Base-by-base conservation (phyloP, 2,329 filamentous ascomycete species). In the Fusarium verticillioides region DNA sequence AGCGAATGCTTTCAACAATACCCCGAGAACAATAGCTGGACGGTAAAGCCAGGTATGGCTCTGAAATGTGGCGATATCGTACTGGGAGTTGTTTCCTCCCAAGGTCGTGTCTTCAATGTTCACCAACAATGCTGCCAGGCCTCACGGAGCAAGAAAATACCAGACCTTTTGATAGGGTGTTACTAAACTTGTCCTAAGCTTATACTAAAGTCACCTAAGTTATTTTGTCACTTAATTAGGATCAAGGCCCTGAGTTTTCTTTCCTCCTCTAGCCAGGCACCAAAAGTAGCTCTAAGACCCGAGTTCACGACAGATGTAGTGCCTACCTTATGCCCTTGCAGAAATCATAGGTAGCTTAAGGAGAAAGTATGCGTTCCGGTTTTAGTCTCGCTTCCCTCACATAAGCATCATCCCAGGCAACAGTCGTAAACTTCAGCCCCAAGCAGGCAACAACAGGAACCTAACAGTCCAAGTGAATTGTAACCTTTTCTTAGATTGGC, bases 401-500 rank as follows among this genome's bases (percentile, higher is more conserved):
- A 15, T 19, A 34, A 43, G 37, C 47, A n/a, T n/a, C 23, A 39
- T 34, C 30, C 43, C 30, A 70, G 66, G 61, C 61, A 66, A 40
- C 63, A 34, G 34, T 19, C 26, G 43, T 39, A 56, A 34, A 52
- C 40, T 40, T 60, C 68, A 68, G 58, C 53, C 58, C 36, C 49
- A 21, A 42, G 21, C 61, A 68, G 63, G 69, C 63, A 72, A 42
- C 37, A 43, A 19, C 21, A 32, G 30, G 37, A 42, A 40, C 49
- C 49, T 56, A 28, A 44, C n/a, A 52, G 19, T 18, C 15, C 16
- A 34, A 50, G 47, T 16, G 12, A 36, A 13, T 19, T 26, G 9
- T 21, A 21, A 21, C 10, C 30, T 49, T 26, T 15, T 15, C 16
- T 36, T 26, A 36, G 30, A 21, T 26, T 52, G 30, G n/a, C 12